Evolutionary conservation across 768 basidiomycete species (phyloP).

Genomic region (Paxillus rubicundulus): DNA sequence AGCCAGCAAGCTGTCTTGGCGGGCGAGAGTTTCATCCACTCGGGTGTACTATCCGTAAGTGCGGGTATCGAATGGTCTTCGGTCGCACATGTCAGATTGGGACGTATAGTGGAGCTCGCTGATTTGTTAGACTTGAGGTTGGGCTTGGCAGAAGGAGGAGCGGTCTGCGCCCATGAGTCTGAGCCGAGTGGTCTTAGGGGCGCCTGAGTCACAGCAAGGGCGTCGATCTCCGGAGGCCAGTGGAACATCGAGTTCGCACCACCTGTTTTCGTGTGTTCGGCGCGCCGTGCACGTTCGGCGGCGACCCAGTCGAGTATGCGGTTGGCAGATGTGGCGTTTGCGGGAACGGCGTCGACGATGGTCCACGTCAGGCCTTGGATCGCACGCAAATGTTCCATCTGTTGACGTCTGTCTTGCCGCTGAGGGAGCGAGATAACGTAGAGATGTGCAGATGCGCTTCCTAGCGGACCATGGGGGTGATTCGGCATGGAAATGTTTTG

Average conservation of each 20-base stretch:
- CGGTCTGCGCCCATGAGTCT: slow-evolving; percentile 17
- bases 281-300: slow-evolving; percentile 25
- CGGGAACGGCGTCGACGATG: slow-evolving; percentile 48
- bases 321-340: slow-evolving; percentile 37
- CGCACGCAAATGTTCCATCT: slow-evolving; percentile 55
- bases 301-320: slow-evolving; percentile 45
- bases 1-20: slow-evolving; percentile 70
- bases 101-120: slow-evolving; percentile 14
- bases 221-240: slow-evolving; percentile 42
- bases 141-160: neutral
- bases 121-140: neutral
- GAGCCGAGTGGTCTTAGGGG: slow-evolving; percentile 17
- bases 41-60: slow-evolving; percentile 38
- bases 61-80: slow-evolving; percentile 37
- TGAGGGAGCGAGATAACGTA: slow-evolving; percentile 61
- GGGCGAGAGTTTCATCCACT: slow-evolving; percentile 52
- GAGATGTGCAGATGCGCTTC: slow-evolving; percentile 38
- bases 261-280: neutral
- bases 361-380: slow-evolving; percentile 51
- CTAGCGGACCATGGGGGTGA: slow-evolving; percentile 25
- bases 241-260: slow-evolving; percentile 20
- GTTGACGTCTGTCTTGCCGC: slow-evolving; percentile 50
- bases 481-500: neutral
- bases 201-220: slow-evolving; percentile 12
- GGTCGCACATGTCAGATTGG: slow-evolving; percentile 42